Evolutionary conservation across 305 asterid genomes (phyloP), one percentile per base, ranked within the genome.

Genomic region (Fraxinus platypoda): DNA sequence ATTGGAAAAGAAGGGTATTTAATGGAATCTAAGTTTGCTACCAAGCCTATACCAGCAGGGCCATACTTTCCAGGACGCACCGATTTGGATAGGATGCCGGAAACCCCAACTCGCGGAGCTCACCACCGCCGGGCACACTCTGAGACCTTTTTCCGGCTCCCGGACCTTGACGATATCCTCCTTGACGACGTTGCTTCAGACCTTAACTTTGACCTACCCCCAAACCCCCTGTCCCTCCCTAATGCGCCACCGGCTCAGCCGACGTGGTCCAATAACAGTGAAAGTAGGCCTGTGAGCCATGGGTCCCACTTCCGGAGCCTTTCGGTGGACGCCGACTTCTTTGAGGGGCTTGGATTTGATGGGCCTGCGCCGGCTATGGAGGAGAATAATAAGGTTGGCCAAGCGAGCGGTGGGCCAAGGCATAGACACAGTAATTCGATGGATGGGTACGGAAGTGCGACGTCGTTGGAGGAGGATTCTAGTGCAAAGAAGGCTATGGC

Each of bases 121-220:
- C 90, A 85, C 90, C 98, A 95, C 89, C 99, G 99, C 78, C 95
- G 98, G 0, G 94, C 99, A 43, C 96, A 91, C 17, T 95, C 99
- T 19, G 99, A 94, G 84, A 89, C 97, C 77, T 94, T 94, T 88
- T 90, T 90, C 92, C 94, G 97, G 6, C 84, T 92, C 85, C 94
- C 95, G 0, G 98, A 94, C 87, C 84, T 91, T 76, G 97, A 94
- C 81, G 97, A 94, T 81, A 87, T 92, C 80, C 88, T 93, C 79
- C 78, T 95, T 26, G 96, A 91, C 87, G 95, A 93, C 85, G 95
- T 85, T 37, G 88, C 92, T 0, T 81, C 84, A 0, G 93, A 87
- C 88, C 82, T 87, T 77, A 84, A 80, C 87, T 84, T 90, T 68
- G 94, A 88, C 81, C 83, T 78, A 8, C 86, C 88, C 21, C 89